A percentile compares a stretch with the other conserved stretches of the same genome.
phyloP scores from a whole-genome alignment of 192 early-diverging fungal genomes.

The Spizellomyces punctatus region DNA sequence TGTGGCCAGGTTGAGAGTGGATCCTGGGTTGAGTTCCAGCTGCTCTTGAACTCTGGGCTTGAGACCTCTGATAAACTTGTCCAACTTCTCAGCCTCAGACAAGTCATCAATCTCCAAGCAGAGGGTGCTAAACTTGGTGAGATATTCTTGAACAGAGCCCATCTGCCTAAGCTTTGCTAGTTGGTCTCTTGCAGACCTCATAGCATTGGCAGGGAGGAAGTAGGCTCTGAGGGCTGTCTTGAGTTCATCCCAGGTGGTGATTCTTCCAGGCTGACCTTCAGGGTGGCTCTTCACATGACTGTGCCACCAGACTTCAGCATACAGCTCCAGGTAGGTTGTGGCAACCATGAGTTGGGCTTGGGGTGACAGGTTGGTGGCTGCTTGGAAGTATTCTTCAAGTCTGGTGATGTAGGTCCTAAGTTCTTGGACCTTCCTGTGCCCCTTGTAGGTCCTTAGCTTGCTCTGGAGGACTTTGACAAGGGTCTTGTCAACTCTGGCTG shows the following conservation, averaged over 20 bases:
- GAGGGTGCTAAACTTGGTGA: neutral
- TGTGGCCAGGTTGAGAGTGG: neutral
- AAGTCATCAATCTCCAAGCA: conserved; percentile 1
- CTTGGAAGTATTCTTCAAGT: neutral
- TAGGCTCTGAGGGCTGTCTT: neutral
- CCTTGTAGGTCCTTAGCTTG: neutral
- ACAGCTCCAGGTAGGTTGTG: neutral
- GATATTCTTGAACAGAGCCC: neutral
- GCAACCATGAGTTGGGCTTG: neutral
- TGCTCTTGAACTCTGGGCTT: neutral
- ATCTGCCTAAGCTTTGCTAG: neutral
- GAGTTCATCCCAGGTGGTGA: neutral
- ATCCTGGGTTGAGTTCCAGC: neutral
- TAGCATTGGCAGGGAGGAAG: neutral
- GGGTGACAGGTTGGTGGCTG: neutral
- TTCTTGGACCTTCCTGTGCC: neutral
- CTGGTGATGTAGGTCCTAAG: neutral
- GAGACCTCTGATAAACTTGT: neutral
- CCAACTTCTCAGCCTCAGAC: neutral
- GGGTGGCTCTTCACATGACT: neutral
- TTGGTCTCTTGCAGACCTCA: neutral
- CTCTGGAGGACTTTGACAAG: conserved; percentile 3
- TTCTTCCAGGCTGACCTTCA: neutral
- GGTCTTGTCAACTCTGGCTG: no score
- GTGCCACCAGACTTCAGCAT: neutral